A percentile compares a stretch with the other conserved stretches of the same genome.
phyloP scores from a whole-genome alignment of 1,284 basidiomycete genomes.

The Cerioporus squamosus region DNA sequence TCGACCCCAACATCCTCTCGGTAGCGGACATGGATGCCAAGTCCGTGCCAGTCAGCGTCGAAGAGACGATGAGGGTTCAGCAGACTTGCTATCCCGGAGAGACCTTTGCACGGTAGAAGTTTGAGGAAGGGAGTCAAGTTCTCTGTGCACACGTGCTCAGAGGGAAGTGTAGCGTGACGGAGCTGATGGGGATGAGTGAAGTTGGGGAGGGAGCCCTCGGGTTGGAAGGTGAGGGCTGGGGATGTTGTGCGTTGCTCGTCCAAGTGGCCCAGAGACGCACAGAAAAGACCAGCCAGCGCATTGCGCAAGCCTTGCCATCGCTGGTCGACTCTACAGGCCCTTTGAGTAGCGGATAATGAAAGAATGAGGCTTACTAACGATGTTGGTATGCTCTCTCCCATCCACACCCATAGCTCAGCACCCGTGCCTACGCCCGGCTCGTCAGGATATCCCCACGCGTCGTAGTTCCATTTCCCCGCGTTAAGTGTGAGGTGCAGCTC shows the following conservation, averaged over 20 bases:
- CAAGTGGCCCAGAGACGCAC: slow-evolving; percentile 84
- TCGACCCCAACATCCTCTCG: slow-evolving; percentile 56
- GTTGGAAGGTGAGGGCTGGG: slow-evolving; percentile 60
- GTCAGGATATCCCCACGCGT: slow-evolving; percentile 82
- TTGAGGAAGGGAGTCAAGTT: slow-evolving; percentile 96
- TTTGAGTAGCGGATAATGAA: no score
- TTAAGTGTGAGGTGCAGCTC: slow-evolving; percentile 90
- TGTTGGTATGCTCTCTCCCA: slow-evolving; percentile 59
- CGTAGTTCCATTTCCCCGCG: slow-evolving; percentile 90
- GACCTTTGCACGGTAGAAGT: slow-evolving; percentile 90
- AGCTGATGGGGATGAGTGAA: slow-evolving; percentile 58
- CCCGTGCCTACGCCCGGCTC: slow-evolving; percentile 81
- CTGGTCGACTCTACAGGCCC: slow-evolving; percentile 58
- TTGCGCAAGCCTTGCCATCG: slow-evolving; percentile 89
- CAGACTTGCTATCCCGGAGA: slow-evolving; percentile 87
- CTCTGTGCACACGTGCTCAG: slow-evolving; percentile 92
- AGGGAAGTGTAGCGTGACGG: slow-evolving; percentile 79
- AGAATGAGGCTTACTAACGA: slow-evolving; percentile 42
- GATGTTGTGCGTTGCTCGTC: slow-evolving; percentile 75
- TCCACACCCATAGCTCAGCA: slow-evolving; percentile 91
- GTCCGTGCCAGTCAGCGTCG: slow-evolving; percentile 86
- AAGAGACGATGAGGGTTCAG: slow-evolving; percentile 89
- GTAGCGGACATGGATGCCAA: slow-evolving; percentile 80
- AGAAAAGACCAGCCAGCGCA: slow-evolving; percentile 91
- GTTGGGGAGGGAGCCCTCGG: slow-evolving; percentile 59